phyloP scores from a whole-genome alignment of 257 asterid genomes.

The Gentiana macrophylla region DNA sequence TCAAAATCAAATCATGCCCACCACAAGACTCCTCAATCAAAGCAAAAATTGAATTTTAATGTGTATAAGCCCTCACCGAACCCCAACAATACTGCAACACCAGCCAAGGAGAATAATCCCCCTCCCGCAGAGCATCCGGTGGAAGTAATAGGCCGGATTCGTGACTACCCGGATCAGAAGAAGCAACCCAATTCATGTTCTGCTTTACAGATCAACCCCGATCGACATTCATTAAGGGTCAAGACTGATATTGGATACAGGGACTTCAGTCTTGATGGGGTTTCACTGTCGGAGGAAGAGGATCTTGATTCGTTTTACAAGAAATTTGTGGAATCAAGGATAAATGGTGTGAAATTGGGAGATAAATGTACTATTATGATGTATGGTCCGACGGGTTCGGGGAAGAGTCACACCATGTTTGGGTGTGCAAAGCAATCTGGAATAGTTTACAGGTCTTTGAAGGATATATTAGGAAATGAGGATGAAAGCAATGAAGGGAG shows the following conservation, averaged over 20 bases:
- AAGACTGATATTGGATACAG: conserved; percentile 77
- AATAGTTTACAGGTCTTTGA: conserved; percentile 69
- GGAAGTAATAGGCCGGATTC: conserved; percentile 76
- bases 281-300: conserved; percentile 68
- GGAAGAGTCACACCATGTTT: conserved; percentile 93
- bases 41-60: conserved; percentile 43
- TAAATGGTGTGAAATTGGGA: conserved; percentile 71
- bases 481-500: conserved; percentile 25
- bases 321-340: conserved; percentile 67
- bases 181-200: conserved; percentile 23
- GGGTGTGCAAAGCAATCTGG: conserved; percentile 72
- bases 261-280: conserved; percentile 74
- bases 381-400: conserved; percentile 98
- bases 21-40: conserved; percentile 61
- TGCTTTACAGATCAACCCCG: conserved; percentile 39
- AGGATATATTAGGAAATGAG: conserved; percentile 61
- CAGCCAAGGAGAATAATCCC: conserved; percentile 9
- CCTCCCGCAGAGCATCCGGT: conserved; percentile 73
- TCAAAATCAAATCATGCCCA: conserved; percentile 23
- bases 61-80: conserved; percentile 22
- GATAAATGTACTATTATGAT: conserved; percentile 87
- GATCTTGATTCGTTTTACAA: conserved; percentile 62
- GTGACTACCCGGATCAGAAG: conserved; percentile 60
- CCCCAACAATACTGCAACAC: conserved; percentile 13
- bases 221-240: conserved; percentile 47